These are phyloP conservation scores for Podaxis rugospora DNA, from an alignment of 768 basidiomycete species.

Conservation along the genomic window DNA sequence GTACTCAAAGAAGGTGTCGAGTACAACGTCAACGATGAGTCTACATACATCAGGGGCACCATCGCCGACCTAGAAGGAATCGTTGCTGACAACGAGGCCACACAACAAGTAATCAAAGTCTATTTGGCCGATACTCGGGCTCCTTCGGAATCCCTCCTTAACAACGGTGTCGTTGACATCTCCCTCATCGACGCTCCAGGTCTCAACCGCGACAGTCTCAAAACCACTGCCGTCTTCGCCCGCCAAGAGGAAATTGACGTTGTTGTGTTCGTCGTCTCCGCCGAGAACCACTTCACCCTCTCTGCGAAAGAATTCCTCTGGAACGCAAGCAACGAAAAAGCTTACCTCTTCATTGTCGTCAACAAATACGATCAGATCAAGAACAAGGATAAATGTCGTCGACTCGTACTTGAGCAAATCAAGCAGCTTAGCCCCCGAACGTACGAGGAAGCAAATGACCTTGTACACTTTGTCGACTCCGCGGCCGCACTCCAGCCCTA, in stretches of 20 bases:
- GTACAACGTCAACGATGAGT: conserved; percentile 69
- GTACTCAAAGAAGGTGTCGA: conserved; percentile 61
- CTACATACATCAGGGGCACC: conserved; percentile 68
- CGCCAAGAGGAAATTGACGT: conserved; percentile 99
- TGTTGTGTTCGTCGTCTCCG: conserved; percentile 95
- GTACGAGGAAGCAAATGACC: conserved; percentile 84
- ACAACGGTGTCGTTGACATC: conserved; percentile 95
- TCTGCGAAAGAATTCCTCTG: conserved; percentile 92
- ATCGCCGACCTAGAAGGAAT: conserved; percentile 75
- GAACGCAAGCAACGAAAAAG: conserved; percentile 94
- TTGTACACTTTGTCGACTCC: conserved; percentile 98
- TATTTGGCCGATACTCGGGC: conserved; percentile 83
- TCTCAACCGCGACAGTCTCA: conserved; percentile 89
- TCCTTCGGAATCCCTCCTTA: conserved; percentile 79
- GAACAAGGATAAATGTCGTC: conserved; percentile 90
- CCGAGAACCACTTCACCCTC: conserved; percentile 97
- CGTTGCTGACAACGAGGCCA: conserved; percentile 69
- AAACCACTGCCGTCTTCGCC: conserved; percentile 93
- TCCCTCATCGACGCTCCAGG: conserved; percentile 98
- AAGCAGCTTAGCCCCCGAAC: conserved; percentile 89
- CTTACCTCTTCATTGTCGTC: conserved; percentile 96
- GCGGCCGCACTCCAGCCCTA: conserved; percentile 65
- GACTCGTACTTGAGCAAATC: conserved; percentile 90
- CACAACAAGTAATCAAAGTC: conserved; percentile 77
- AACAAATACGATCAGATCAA: conserved; percentile 96